Evolutionary conservation across 2,329 filamentous ascomycete genomes (phyloP).

Genomic region (Aureobasidium sp.): DNA sequence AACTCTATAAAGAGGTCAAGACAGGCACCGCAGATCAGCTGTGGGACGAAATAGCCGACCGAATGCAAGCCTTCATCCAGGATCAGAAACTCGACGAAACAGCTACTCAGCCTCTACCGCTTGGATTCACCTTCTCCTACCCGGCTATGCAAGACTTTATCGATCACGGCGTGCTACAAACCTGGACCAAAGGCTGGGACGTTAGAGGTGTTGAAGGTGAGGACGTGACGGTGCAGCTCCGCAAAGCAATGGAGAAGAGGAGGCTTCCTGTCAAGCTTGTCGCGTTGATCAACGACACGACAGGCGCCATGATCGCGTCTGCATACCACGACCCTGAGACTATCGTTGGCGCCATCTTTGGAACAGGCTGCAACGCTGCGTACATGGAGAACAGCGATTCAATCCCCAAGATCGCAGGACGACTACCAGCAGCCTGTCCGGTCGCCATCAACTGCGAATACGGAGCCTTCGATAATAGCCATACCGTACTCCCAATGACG

Average conservation of each 20-base stretch:
- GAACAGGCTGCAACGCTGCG: conserved; percentile 87
- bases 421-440: conserved; percentile 65
- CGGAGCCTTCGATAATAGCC: conserved; percentile 94
- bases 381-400: conserved; percentile 82
- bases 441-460: conserved; percentile 99
- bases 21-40: conserved; percentile 77
- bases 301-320: conserved; percentile 82
- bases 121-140: conserved; percentile 96
- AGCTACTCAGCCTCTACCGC: conserved; percentile 58
- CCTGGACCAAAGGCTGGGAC: conserved; percentile 97
- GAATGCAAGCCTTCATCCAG: conserved; percentile 83
- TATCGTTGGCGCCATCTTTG: conserved; percentile 87
- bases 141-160: conserved; percentile 90
- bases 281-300: conserved; percentile 88
- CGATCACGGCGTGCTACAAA: conserved; percentile 83
- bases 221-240: conserved; percentile 84
- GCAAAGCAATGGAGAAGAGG: conserved; percentile 68
- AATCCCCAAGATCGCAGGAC: conserved; percentile 75
- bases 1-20: conserved; percentile 90
- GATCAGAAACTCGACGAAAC: conserved; percentile 62
- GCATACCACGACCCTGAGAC: conserved; percentile 79
- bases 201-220: conserved; percentile 85
- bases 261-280: conserved; percentile 77
- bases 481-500: conserved; percentile 77
- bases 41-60: conserved; percentile 93